phyloP scores from a whole-genome alignment of 164 flowering plant genomes.

The Nymphaea thermarum region DNA sequence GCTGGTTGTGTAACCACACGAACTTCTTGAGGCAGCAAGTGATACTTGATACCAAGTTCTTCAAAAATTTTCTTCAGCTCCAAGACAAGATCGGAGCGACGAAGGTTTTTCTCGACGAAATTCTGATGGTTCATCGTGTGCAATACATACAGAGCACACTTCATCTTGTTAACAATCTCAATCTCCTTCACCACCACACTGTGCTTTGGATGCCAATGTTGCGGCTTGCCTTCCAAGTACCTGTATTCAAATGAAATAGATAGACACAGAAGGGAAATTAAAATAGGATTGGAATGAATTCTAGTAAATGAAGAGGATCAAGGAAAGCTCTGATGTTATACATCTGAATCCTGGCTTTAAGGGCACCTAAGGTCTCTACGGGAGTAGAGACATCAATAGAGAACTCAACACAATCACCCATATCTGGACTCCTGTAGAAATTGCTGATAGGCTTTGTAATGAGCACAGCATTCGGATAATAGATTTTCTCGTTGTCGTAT shows the following conservation, averaged over 20 bases:
- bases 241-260: conserved; percentile 18
- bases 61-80: conserved; percentile 69
- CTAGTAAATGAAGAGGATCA: not conserved
- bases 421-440: conserved; percentile 74
- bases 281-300: not conserved
- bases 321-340: conserved; percentile 19
- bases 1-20: conserved; percentile 22
- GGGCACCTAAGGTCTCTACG: conserved; percentile 40
- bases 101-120: conserved; percentile 19
- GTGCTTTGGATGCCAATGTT: conserved; percentile 37
- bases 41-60: conserved; percentile 51
- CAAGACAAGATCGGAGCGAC: conserved; percentile 50
- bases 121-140: conserved; percentile 58
- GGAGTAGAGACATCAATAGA: conserved; percentile 60
- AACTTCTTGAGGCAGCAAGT: conserved; percentile 77
- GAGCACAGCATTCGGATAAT: conserved; percentile 65
- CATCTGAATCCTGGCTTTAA: conserved; percentile 51
- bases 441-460: conserved; percentile 77
- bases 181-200: conserved; percentile 30
- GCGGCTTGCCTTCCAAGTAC: conserved; percentile 41
- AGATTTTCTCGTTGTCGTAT: conserved; percentile 76
- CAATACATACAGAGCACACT: conserved; percentile 20
- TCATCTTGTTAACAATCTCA: conserved; percentile 36
- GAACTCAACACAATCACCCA: conserved; percentile 70
- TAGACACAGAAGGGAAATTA: no score